phyloP scores from a whole-genome alignment of 2,329 filamentous ascomycete genomes.

The Talaromyces sp. region DNA sequence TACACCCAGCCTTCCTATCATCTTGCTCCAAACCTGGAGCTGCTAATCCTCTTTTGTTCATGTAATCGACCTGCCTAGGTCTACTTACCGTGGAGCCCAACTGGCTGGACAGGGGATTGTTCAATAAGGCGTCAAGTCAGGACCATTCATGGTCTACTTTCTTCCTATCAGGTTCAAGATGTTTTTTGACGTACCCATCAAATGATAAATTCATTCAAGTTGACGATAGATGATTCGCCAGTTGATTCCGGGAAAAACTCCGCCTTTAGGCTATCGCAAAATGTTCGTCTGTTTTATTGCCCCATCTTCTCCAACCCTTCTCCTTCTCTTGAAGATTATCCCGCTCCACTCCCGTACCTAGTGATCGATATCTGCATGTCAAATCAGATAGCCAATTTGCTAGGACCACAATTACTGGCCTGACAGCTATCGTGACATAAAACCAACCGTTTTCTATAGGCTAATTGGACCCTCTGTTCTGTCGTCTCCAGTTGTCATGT shows the following conservation, averaged over 20 bases:
- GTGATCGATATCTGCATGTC: conserved; percentile 6
- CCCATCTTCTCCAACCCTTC: background rate
- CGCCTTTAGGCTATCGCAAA: conserved; percentile 7
- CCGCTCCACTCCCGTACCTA: background rate
- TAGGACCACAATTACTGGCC: conserved; percentile 16
- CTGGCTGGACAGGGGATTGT: conserved; percentile 3
- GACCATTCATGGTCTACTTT: background rate
- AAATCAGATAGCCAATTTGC: conserved; percentile 3
- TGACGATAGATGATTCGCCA: background rate
- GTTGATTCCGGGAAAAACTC: background rate
- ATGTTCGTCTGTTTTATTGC: background rate
- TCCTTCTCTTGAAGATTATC: conserved; percentile 8
- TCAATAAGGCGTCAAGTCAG: conserved; percentile 11
- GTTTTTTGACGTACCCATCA: background rate
- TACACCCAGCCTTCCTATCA: conserved; percentile 19
- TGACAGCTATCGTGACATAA: conserved; percentile 7
- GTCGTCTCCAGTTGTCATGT: background rate
- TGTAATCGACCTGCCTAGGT: background rate
- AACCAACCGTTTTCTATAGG: background rate
- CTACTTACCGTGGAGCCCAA: conserved; percentile 12
- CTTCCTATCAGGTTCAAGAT: background rate
- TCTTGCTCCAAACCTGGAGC: background rate
- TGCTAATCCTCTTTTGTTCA: conserved; percentile 31
- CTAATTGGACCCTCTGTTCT: conserved; percentile 3
- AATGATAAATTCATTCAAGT: background rate